Conservation (phyloP, 108 stramenopile species). For the Fragilaria crotonensis region DNA sequence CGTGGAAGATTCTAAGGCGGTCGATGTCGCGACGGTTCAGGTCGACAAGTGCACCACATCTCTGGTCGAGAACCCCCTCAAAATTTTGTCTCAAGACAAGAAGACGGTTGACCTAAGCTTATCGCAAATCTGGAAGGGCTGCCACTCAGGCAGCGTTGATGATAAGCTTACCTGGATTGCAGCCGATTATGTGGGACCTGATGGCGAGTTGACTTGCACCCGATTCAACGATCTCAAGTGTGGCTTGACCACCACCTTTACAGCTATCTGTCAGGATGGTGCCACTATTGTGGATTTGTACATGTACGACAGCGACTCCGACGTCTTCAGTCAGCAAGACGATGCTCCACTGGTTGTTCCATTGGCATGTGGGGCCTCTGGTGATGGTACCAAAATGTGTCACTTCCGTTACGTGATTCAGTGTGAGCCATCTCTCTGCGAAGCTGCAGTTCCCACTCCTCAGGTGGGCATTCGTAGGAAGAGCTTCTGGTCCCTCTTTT, state of each 20-base stretch:
- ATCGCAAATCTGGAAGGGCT: neutral
- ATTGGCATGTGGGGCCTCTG: conserved; percentile 16
- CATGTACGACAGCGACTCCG: neutral
- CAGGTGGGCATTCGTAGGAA: too few species aligned
- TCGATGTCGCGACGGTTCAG: neutral
- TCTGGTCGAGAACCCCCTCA: neutral
- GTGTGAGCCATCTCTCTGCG: neutral
- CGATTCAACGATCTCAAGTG: neutral
- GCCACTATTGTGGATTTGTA: neutral
- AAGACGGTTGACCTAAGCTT: neutral
- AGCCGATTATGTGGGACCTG: neutral
- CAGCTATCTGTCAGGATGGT: neutral
- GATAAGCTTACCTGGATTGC: neutral
- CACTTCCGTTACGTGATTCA: neutral
- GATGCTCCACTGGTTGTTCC: conserved; percentile 3
- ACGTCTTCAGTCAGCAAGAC: neutral
- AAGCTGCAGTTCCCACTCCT: too few species aligned
- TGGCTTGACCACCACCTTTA: neutral
- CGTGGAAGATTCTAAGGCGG: neutral
- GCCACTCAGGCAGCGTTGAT: neutral
- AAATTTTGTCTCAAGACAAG: neutral
- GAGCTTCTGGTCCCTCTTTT: too few species aligned
- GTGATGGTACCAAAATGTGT: neutral
- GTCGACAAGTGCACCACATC: neutral
- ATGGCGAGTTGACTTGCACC: neutral